Percentiles rank a stretch among this genome's conserved stretches.
phyloP scores from a whole-genome alignment of 208 protist genomes.

The Leishmania tarentolae region DNA sequence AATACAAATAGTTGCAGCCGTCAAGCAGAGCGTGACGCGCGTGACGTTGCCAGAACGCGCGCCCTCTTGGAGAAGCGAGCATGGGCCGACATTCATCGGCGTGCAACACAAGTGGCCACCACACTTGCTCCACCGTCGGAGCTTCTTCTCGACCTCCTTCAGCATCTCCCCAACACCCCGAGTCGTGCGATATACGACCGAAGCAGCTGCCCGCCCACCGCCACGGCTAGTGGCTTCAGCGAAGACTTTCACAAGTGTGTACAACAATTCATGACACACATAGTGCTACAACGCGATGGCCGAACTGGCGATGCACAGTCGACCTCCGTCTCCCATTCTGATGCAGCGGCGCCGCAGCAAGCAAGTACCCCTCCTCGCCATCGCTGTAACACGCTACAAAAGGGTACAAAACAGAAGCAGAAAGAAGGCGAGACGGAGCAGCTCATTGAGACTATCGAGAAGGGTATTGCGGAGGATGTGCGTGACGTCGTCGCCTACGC shows the following conservation, averaged over 20 bases:
- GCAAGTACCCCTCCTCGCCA: background rate
- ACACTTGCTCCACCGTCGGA: constrained; percentile 9
- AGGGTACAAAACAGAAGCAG: background rate
- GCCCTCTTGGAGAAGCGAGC: background rate
- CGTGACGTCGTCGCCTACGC: constrained; percentile 32
- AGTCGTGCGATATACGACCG: constrained; percentile 58
- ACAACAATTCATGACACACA: constrained; percentile 45
- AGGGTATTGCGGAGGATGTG: constrained; percentile 16
- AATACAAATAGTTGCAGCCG: too few species aligned
- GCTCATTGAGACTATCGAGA: background rate
- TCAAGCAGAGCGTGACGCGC: background rate
- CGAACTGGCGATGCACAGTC: background rate
- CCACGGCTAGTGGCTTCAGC: constrained; percentile 43
- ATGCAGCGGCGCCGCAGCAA: background rate
- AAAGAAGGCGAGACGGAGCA: background rate
- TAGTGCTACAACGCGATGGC: constrained; percentile 37
- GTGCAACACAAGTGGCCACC: constrained; percentile 12
- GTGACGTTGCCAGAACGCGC: background rate
- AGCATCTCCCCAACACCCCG: constrained; percentile 24
- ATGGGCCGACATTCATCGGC: background rate
- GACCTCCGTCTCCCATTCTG: background rate
- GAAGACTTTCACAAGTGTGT: constrained; percentile 30
- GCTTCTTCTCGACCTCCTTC: constrained; percentile 16
- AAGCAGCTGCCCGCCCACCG: constrained; percentile 41
- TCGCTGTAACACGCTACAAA: background rate